Evolutionary conservation across 371 early-diverging fungal genomes (phyloP), one percentile per base, ranked within the genome.

Genomic region (Mucor indicus): DNA sequence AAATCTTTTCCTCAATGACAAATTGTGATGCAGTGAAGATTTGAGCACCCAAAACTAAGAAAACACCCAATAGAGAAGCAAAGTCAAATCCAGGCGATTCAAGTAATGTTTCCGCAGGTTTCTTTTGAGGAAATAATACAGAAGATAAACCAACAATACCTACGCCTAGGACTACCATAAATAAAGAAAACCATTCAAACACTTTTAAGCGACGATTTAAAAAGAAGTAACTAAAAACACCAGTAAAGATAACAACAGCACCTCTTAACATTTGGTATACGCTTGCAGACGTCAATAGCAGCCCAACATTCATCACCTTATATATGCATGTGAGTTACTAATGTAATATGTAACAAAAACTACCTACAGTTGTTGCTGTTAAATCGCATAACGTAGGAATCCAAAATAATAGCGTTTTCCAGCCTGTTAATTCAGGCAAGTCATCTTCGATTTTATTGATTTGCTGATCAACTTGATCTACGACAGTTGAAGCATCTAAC

Each of bases 231-330:
- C 92, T 92, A 44, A 95, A 81, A 13, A 87, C 40, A 13, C 93
- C 96, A 10, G 95, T 92, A 53, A 96, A 95, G 35, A 98, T 83
- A 16, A 98, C 96, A 33, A 96, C 89, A 2, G 91, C 86, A 11
- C 98, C 98, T 21, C 98, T 85, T 24, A 97, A 78, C 98, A 98
- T 98, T 73, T 95, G 96, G 72, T 98, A 98, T 3, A 96, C 85
- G 8, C 92, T 91, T 1, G 96, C 96, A 8, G 93, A 80, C 19
- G 92, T 91, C 57, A 87, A 87, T 49, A 98, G 78, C 48, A 98
- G 71, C 6, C 98, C 98, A 9, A 93, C 90, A 62, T 92, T 94
- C 95, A 98, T 94, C n/a, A 90, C 60, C 74, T 82, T 53, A 16
- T 4, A 7, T 15, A 38, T 44, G 15, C 19, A 45, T 6, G 29